Evolutionary conservation across 1,284 basidiomycete genomes (phyloP).

Genomic region (Tausonia pullulans): DNA sequence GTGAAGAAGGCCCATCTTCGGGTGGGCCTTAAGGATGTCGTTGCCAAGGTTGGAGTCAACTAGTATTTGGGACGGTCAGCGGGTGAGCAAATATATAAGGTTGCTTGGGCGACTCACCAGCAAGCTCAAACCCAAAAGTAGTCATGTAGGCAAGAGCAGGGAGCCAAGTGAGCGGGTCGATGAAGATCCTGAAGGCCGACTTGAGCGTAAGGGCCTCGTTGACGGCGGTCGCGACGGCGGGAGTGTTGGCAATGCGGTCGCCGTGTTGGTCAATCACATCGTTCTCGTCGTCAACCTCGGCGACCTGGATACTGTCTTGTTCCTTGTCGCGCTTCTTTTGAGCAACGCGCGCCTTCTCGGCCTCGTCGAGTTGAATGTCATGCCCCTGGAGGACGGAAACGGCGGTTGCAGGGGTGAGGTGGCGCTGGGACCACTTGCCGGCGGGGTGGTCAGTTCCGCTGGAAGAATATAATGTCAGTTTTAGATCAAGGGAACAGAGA

Average conservation of each 20-base stretch:
- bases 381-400: conserved; percentile 30
- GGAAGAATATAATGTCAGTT: conserved; percentile 33
- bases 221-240: conserved; percentile 42
- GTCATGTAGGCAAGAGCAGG: conserved; percentile 42
- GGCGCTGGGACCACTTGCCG: conserved; percentile 47
- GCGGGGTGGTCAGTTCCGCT: conserved; percentile 49
- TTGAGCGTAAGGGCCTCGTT: conserved; percentile 41
- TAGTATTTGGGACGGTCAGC: conserved; percentile 49
- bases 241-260: conserved; percentile 18
- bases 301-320: conserved; percentile 22
- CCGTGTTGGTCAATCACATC: conserved; percentile 1
- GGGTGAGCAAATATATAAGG: conserved; percentile 26
- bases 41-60: conserved; percentile 48
- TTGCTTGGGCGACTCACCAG: neutral
- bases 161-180: conserved; percentile 49
- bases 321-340: conserved; percentile 29
- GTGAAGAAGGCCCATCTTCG: conserved; percentile 39
- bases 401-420: conserved; percentile 38
- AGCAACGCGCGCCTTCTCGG: conserved; percentile 25
- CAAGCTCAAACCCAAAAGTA: conserved; percentile 11
- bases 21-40: conserved; percentile 39
- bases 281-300: conserved; percentile 22
- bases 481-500: conserved; percentile 31
- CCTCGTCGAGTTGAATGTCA: conserved; percentile 26
- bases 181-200: conserved; percentile 34